Conservation (phyloP, 306 rosid genomes). For the Ochetophila trinervis region DNA sequence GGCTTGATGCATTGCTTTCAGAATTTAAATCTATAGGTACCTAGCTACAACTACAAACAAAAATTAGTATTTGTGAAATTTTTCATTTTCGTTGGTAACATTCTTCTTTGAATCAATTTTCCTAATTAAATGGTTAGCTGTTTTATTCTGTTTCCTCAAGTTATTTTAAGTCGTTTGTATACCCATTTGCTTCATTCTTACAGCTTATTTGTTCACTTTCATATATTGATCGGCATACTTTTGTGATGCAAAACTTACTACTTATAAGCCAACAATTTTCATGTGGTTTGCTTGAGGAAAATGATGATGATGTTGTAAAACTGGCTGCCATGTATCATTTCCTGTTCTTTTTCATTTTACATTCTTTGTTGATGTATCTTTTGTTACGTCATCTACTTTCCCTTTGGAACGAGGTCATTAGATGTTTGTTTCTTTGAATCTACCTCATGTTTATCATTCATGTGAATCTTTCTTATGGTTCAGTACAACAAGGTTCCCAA, state of each 20-base stretch:
- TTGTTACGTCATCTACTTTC: too few species aligned
- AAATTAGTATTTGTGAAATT: background rate
- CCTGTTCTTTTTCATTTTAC: background rate
- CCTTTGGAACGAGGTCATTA: background rate
- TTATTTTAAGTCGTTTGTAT: too few species aligned
- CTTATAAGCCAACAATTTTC: background rate
- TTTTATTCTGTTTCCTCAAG: too few species aligned
- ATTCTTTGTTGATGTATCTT: too few species aligned
- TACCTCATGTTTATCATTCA: background rate
- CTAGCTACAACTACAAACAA: slow-evolving; percentile 18
- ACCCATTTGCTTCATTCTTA: too few species aligned
- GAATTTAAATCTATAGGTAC: slow-evolving; percentile 84
- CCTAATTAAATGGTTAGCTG: too few species aligned
- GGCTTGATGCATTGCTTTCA: slow-evolving; percentile 69
- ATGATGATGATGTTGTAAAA: background rate
- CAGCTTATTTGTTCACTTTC: too few species aligned
- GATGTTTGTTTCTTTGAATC: too few species aligned
- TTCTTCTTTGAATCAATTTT: background rate
- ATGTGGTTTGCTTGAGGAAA: background rate
- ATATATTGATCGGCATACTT: background rate
- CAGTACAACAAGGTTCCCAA: slow-evolving; percentile 67
- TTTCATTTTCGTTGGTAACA: slow-evolving; percentile 8
- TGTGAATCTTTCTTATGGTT: slow-evolving; percentile 23
- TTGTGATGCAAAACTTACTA: background rate
- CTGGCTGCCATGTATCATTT: background rate